phyloP scores from a whole-genome alignment of 2,329 filamentous ascomycete species.

The Huntiella bhutanensis region DNA sequence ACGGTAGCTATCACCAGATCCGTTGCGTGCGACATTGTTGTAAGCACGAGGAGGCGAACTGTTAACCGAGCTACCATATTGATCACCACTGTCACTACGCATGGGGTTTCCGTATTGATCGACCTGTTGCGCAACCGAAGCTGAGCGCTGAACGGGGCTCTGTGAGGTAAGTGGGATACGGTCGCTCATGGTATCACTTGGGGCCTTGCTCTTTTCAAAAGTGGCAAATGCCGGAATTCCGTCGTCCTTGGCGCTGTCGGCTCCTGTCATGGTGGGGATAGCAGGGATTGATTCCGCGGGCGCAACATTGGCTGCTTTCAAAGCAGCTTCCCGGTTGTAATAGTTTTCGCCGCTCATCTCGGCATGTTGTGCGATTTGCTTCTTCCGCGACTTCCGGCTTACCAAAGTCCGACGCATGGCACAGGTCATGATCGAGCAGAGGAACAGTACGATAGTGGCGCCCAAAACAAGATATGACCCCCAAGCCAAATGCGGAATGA shows the following conservation, averaged over 20 bases:
- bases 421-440: constrained; percentile 72
- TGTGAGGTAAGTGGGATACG: constrained; percentile 49
- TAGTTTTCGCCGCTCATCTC: constrained; percentile 95
- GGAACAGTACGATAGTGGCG: constrained; percentile 66
- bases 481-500: constrained; percentile 86
- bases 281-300: constrained; percentile 38
- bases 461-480: constrained; percentile 85
- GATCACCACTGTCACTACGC: constrained; percentile 8
- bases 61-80: background rate
- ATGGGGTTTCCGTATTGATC: constrained; percentile 50
- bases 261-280: constrained; percentile 28
- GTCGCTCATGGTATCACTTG: constrained; percentile 36
- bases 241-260: constrained; percentile 24
- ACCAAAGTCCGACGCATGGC: constrained; percentile 88
- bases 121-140: constrained; percentile 14
- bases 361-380: constrained; percentile 77
- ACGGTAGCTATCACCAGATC: constrained; percentile 29
- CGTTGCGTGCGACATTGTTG: constrained; percentile 12
- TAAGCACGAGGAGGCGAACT: background rate
- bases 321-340: constrained; percentile 51
- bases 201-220: constrained; percentile 38
- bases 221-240: constrained; percentile 38
- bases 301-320: constrained; percentile 26
- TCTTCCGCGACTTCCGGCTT: constrained; percentile 80
- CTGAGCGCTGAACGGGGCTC: constrained; percentile 40